Conservation (phyloP, 106 monocot genomes). For the Amphibolis antarctica region DNA sequence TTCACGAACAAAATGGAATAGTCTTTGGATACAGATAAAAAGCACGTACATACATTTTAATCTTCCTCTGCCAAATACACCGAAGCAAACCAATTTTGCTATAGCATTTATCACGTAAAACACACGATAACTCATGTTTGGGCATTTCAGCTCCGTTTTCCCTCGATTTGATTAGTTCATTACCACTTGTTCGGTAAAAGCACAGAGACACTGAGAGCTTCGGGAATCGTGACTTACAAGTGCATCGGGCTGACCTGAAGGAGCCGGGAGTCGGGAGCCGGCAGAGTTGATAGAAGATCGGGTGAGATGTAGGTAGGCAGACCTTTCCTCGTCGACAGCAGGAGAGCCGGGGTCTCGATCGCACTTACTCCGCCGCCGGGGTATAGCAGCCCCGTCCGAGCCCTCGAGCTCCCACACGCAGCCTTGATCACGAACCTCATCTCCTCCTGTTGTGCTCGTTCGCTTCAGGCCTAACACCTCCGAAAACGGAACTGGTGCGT, state of each 20-base stretch:
- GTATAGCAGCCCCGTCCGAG: constrained; percentile 48
- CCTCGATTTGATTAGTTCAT: no score
- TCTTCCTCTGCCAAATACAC: no score
- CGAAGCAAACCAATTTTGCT: no score
- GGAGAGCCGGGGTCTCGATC: constrained; percentile 78
- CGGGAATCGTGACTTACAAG: constrained; percentile 39
- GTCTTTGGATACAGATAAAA: no score
- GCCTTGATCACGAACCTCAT: constrained; percentile 69
- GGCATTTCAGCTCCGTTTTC: no score
- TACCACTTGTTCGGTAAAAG: no score
- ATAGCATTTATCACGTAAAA: no score
- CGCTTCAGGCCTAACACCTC: no score
- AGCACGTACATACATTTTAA: no score
- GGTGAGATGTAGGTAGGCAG: constrained; percentile 67
- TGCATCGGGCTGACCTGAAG: constrained; percentile 83
- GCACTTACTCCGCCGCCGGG: constrained; percentile 7
- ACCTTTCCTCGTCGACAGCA: constrained; percentile 72
- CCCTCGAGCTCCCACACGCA: constrained; percentile 38
- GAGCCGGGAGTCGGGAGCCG: constrained; percentile 55
- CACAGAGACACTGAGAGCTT: neutral
- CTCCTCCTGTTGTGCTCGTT: neutral
- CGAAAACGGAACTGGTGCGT: no score
- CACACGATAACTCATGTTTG: no score
- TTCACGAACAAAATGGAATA: no score
- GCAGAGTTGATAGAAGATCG: constrained; percentile 45